These are phyloP conservation scores for Rosa chinensis DNA, from an alignment of 306 rosid species.

Conservation along the genomic window DNA sequence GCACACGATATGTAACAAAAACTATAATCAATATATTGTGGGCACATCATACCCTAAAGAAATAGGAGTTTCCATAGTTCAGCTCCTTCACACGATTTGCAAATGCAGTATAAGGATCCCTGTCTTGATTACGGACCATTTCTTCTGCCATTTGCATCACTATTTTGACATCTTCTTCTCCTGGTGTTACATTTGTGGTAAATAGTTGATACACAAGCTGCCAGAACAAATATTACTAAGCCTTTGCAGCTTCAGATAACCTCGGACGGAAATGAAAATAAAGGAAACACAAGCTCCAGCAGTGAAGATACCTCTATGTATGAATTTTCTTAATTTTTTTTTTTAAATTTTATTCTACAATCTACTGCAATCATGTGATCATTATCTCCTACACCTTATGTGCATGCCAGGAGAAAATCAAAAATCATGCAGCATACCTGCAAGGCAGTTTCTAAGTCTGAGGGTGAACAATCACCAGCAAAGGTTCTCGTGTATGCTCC, in stretches of 20 bases:
- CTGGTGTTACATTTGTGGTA: conserved; percentile 72
- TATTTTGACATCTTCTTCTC: conserved; percentile 82
- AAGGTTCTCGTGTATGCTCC: conserved; percentile 98
- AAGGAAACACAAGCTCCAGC: background rate
- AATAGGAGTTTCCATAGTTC: conserved; percentile 92
- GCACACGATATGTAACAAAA: conserved; percentile 15
- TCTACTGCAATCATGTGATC: background rate
- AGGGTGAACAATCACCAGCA: conserved; percentile 91
- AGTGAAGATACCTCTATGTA: conserved; percentile 12
- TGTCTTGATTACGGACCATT: conserved; percentile 90
- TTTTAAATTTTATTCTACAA: background rate
- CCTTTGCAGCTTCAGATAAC: conserved; percentile 4
- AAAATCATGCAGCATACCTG: conserved; percentile 62
- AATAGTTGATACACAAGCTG: conserved; percentile 97
- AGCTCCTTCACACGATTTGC: conserved; percentile 97
- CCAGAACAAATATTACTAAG: conserved; percentile 31
- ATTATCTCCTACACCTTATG: background rate
- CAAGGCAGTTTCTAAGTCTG: conserved; percentile 96
- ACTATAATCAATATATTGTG: conserved; percentile 21
- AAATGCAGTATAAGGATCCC: conserved; percentile 93
- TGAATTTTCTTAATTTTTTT: background rate
- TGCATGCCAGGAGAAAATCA: conserved; percentile 6
- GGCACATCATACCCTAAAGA: conserved; percentile 67
- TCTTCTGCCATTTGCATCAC: conserved; percentile 99
- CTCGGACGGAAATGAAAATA: background rate